phyloP scores from a whole-genome alignment of 2,329 filamentous ascomycete species.

The Zasmidium angulare region DNA sequence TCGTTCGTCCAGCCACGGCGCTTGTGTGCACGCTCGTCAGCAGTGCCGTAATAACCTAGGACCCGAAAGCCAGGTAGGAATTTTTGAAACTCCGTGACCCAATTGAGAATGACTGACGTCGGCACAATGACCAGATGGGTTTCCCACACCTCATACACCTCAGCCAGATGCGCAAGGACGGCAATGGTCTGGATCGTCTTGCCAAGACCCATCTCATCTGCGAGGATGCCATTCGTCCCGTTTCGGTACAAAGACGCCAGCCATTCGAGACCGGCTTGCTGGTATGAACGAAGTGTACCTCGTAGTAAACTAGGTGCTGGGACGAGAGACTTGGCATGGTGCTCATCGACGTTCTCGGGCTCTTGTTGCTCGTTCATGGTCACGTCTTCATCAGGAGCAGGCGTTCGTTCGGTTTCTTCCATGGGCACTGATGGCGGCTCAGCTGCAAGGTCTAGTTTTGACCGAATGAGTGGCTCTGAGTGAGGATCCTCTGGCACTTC shows the following conservation, averaged over 20 bases:
- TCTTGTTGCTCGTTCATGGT: constrained; percentile 23
- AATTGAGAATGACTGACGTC: constrained; percentile 97
- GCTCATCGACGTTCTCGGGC: constrained; percentile 30
- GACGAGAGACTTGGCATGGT: constrained; percentile 22
- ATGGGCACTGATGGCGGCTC: neutral
- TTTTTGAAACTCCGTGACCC: constrained; percentile 99
- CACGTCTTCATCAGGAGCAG: constrained; percentile 20
- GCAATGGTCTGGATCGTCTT: constrained; percentile 99
- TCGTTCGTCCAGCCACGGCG: constrained; percentile 91
- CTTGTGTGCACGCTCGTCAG: constrained; percentile 88
- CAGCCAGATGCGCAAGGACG: constrained; percentile 86
- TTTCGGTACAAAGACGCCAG: constrained; percentile 89
- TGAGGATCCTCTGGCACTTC: neutral
- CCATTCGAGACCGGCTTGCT: constrained; percentile 97
- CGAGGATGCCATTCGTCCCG: constrained; percentile 91
- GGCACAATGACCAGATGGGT: constrained; percentile 94
- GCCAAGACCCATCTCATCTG: constrained; percentile 97
- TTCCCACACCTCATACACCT: constrained; percentile 88
- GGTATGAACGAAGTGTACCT: constrained; percentile 89
- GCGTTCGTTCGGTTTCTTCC: too few species aligned
- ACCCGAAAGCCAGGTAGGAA: constrained; percentile 98
- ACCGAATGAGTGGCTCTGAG: neutral
- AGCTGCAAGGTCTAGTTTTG: neutral
- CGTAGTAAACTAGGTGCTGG: constrained; percentile 71
- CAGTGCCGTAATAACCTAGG: constrained; percentile 90